Conservation (phyloP, 768 basidiomycete species). For the Leccinum obscurum region DNA sequence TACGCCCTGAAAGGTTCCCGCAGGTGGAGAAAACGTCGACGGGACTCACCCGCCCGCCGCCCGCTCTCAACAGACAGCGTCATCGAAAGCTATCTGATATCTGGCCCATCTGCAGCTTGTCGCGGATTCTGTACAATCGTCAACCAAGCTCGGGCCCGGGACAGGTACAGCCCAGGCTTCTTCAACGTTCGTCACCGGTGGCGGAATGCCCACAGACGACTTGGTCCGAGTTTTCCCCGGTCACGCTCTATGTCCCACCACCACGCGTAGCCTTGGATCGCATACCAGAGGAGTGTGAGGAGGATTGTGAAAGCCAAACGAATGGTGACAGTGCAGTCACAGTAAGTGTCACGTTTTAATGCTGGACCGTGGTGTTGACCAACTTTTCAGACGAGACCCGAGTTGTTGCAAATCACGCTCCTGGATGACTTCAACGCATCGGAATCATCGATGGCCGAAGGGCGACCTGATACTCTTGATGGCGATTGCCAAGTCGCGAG, state of each 20-base stretch:
- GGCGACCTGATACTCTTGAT: not conserved
- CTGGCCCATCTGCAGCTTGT: slow-evolving; percentile 25
- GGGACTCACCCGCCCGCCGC: slow-evolving; percentile 16
- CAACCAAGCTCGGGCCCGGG: slow-evolving; percentile 2
- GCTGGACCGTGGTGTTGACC: slow-evolving; percentile 3
- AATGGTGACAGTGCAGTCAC: slow-evolving; percentile 13
- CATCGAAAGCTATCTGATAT: slow-evolving; percentile 15
- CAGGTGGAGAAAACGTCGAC: slow-evolving; percentile 17
- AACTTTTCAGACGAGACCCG: not conserved
- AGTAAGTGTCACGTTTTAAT: slow-evolving; percentile 14
- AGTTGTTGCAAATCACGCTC: not conserved
- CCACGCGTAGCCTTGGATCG: slow-evolving; percentile 23
- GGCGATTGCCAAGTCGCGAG: slow-evolving; percentile 3
- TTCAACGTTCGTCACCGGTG: not conserved
- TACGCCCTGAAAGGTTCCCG: slow-evolving; percentile 4
- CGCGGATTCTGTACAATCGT: slow-evolving; percentile 13
- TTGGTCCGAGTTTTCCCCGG: slow-evolving; percentile 32
- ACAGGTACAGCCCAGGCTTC: not conserved
- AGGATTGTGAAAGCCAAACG: slow-evolving; percentile 24
- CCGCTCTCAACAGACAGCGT: slow-evolving; percentile 14
- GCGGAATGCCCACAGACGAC: slow-evolving; percentile 22
- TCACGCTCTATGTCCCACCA: slow-evolving; percentile 17
- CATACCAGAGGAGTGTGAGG: slow-evolving; percentile 34
- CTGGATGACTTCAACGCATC: not conserved
- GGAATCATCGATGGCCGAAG: not conserved